These are phyloP conservation scores for Paramecium sonneborni DNA, from an alignment of 73 alveolate genomes.

Conservation along the genomic window DNA sequence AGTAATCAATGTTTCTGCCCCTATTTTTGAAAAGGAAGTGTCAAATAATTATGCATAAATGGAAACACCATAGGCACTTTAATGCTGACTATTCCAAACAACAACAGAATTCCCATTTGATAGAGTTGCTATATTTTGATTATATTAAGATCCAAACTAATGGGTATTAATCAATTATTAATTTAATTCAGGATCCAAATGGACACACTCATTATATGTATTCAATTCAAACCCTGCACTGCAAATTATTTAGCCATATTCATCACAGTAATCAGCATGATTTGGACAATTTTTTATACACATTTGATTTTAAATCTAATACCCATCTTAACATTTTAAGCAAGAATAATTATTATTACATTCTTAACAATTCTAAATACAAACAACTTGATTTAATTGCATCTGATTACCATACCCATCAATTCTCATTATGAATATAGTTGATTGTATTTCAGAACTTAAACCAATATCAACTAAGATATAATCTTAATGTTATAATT, in stretches of 20 bases:
- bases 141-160: neutral
- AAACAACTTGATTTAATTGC: neutral
- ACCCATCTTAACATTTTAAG: neutral
- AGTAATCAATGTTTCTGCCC: neutral
- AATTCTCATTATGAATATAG: neutral
- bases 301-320: neutral
- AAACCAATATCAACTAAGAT: neutral
- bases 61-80: neutral
- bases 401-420: neutral
- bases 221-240: neutral
- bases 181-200: neutral
- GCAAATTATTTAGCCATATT: neutral
- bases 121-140: neutral
- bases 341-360: neutral
- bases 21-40: neutral
- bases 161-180: neutral
- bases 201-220: neutral
- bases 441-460: neutral
- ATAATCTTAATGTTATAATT: neutral
- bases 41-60: neutral
- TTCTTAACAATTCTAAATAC: neutral
- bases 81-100: neutral
- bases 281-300: neutral
- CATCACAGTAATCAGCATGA: neutral
- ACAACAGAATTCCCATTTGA: neutral